phyloP scores from a whole-genome alignment of 148 eudicot genomes.

The Polygonum aviculare region DNA sequence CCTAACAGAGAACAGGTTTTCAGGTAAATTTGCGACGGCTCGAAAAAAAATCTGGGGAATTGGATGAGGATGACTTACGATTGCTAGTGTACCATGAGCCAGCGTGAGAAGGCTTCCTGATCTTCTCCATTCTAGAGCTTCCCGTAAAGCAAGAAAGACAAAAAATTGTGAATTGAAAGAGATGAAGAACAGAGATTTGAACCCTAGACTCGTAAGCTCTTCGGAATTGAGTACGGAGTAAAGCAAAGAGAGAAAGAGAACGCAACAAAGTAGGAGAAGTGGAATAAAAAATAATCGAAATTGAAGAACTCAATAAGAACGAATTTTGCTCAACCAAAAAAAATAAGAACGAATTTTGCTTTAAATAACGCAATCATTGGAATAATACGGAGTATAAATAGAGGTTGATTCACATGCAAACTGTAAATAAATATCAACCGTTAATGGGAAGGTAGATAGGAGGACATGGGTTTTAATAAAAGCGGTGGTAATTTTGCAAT shows the following conservation, averaged over 20 bases:
- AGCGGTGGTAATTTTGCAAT: too few species aligned
- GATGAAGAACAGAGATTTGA: background rate
- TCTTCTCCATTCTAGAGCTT: constrained; percentile 44
- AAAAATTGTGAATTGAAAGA: background rate
- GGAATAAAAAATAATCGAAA: background rate
- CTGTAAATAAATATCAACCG: too few species aligned
- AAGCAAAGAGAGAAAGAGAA: background rate
- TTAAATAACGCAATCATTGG: too few species aligned
- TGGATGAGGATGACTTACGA: constrained; percentile 35
- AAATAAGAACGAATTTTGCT: too few species aligned
- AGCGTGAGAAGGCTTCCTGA: constrained; percentile 84
- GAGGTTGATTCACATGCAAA: too few species aligned
- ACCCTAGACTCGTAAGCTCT: constrained; percentile 4
- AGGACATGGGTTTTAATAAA: too few species aligned
- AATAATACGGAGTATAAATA: too few species aligned
- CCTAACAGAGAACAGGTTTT: background rate
- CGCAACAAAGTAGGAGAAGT: background rate
- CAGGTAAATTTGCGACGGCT: background rate
- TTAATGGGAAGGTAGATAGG: too few species aligned
- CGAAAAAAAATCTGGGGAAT: background rate
- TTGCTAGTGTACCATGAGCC: constrained; percentile 97
- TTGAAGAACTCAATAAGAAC: background rate
- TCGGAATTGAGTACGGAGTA: background rate
- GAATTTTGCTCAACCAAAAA: too few species aligned
- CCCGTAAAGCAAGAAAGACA: background rate